These are phyloP conservation scores for Chimonanthus praecox DNA, from an alignment of 164 flowering plant genomes.

Conservation along the genomic window DNA sequence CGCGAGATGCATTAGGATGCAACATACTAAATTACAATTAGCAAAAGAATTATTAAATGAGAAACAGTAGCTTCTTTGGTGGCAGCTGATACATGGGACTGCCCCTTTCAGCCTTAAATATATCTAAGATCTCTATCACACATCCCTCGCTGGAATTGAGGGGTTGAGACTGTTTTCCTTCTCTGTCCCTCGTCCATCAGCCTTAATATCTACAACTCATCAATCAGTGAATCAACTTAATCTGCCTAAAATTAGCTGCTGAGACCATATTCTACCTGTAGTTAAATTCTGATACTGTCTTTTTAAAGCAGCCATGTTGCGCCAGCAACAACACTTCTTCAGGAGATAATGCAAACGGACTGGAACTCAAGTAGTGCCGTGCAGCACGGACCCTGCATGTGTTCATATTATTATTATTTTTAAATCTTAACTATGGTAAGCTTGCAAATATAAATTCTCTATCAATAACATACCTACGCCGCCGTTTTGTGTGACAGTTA, in stretches of 20 bases:
- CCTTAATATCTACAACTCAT: background rate
- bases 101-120: background rate
- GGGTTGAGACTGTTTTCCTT: background rate
- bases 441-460: background rate
- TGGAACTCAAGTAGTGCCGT: slow-evolving; percentile 58
- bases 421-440: background rate
- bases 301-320: slow-evolving; percentile 26
- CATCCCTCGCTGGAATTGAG: background rate
- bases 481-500: slow-evolving; percentile 21
- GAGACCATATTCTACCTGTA: background rate
- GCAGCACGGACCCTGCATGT: slow-evolving; percentile 48
- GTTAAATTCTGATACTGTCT: background rate
- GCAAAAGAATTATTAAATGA: background rate
- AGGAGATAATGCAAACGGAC: slow-evolving; percentile 40
- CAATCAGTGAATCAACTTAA: background rate
- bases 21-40: background rate
- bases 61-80: slow-evolving; percentile 2
- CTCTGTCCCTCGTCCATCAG: background rate
- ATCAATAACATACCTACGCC: slow-evolving; percentile 39
- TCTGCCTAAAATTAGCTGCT: background rate
- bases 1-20: background rate
- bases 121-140: background rate
- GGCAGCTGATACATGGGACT: background rate
- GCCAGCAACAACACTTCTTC: slow-evolving; percentile 53
- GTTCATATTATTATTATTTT: background rate